phyloP scores from a whole-genome alignment of 177 flowering plant genomes.

The Telopea speciosissima region DNA sequence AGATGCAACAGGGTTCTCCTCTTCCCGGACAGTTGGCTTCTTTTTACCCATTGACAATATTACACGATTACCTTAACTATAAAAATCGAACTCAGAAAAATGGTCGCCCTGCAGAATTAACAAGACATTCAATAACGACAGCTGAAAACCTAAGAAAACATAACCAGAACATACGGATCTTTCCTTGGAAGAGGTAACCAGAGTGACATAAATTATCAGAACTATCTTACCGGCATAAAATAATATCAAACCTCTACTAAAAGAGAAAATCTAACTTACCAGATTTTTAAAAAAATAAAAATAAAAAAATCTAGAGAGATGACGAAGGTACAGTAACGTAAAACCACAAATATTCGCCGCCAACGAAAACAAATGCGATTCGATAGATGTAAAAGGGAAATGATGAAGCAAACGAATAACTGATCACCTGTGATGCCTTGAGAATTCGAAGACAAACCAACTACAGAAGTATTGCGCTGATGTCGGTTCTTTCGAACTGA shows the following conservation, averaged over 20 bases:
- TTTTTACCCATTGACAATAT: constrained; percentile 43
- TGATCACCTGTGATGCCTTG: neutral
- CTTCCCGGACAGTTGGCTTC: constrained; percentile 43
- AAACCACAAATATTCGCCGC: neutral
- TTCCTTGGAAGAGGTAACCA: neutral
- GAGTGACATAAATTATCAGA: neutral
- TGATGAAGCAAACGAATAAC: neutral
- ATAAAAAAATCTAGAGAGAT: too few species aligned
- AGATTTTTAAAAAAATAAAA: neutral
- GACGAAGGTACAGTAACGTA: neutral
- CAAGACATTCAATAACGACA: neutral
- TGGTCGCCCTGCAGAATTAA: neutral
- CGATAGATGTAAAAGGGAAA: neutral
- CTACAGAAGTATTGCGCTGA: neutral
- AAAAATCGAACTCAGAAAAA: neutral
- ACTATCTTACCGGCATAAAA: neutral
- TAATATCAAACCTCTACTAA: neutral
- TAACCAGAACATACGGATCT: neutral
- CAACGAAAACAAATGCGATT: neutral
- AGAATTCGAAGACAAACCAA: neutral
- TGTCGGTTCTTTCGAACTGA: neutral
- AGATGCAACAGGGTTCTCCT: constrained; percentile 20
- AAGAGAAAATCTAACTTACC: neutral
- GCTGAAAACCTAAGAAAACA: too few species aligned
- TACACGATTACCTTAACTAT: neutral